Base-by-base conservation (phyloP, 108 stramenopile genomes). In the Hondaea fermentalgiana region DNA sequence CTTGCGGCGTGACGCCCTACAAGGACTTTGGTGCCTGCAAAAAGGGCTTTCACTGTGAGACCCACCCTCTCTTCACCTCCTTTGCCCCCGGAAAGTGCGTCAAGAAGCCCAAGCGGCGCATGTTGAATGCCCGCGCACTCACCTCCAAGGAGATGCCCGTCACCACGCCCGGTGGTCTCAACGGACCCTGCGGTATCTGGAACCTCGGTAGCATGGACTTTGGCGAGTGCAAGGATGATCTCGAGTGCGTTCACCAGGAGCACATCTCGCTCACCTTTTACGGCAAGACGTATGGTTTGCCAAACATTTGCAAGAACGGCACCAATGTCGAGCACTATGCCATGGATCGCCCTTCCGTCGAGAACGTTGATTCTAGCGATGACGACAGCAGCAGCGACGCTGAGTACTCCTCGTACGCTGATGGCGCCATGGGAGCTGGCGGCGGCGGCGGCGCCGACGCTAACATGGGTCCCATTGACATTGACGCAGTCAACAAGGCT, bases 11-110 rank as follows among this genome's bases (percentile, higher is more conserved):
- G 45, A 83, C 76, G 16, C 76, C 76, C 0, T 83, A 83, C 76
- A 83, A 83, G 76, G 76, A 83, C 76, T 83, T 83, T 23, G 76
- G 76, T 23, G 12, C 45, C 45, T 83, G 76, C 76, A 83, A 83
- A 23, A n/a, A 23, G 25, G 51, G 10, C 6, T 53, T 83, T 16
- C 44, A 83, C 43, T 83, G 76, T 23, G 76, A 83, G 51, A 53
- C 51, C 23, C 45, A 47, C 4, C 76, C 76, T 0, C 45, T 83
- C 45, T 83, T 83, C 51, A 83, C 49, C 76, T 47, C 51, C 3
- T 83, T 53, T 53, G 76, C 76, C 10, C 76, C 76, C 10, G 76
- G 76, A 43, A 83, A 83, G 4, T 83, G 76, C 76, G 51, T 83
- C 10, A 83, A 83, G 23, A 83, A 83, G 76, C 64, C 64, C 42